phyloP scores from a whole-genome alignment of 805 yeast genomes.

The Suhomyces vadensis region DNA sequence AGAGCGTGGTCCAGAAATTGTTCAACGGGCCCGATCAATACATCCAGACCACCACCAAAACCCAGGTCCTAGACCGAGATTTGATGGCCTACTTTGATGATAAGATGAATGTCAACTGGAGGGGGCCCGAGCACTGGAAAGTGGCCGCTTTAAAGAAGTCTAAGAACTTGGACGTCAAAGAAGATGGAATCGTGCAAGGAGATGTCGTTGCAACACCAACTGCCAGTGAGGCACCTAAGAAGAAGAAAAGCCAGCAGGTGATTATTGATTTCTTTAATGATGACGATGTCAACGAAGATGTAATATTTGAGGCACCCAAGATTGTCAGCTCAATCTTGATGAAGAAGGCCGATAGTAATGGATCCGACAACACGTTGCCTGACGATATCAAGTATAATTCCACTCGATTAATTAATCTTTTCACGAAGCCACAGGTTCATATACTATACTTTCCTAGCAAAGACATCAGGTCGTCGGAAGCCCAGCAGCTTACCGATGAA shows the following conservation, averaged over 20 bases:
- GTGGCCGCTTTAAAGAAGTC: slow-evolving; percentile 58
- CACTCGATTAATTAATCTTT: slow-evolving; percentile 61
- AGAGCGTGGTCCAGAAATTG: slow-evolving; percentile 16
- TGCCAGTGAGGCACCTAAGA: slow-evolving; percentile 8
- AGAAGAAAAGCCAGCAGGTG: slow-evolving; percentile 24
- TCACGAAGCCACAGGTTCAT: slow-evolving; percentile 61
- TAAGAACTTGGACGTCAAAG: slow-evolving; percentile 24
- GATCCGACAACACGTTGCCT: slow-evolving; percentile 56
- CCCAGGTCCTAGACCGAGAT: slow-evolving; percentile 52
- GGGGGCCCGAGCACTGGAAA: slow-evolving; percentile 93
- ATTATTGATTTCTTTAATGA: slow-evolving; percentile 33
- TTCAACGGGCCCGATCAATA: slow-evolving; percentile 17
- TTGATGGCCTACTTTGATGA: slow-evolving; percentile 82
- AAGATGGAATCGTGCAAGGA: slow-evolving; percentile 5
- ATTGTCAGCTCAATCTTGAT: slow-evolving; percentile 19
- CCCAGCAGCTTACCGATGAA: slow-evolving; percentile 54
- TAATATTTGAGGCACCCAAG: slow-evolving; percentile 35
- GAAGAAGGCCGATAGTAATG: slow-evolving; percentile 31
- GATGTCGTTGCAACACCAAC: slow-evolving; percentile 4
- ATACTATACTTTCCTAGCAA: slow-evolving; percentile 24
- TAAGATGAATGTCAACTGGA: slow-evolving; percentile 71
- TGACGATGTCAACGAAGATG: slow-evolving; percentile 35
- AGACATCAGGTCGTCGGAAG: slow-evolving; percentile 18
- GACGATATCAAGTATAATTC: slow-evolving; percentile 75
- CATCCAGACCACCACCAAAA: slow-evolving; percentile 14